These are phyloP conservation scores for Piromyces finnis DNA, from an alignment of 192 early-diverging fungal species.

Conservation along the genomic window DNA sequence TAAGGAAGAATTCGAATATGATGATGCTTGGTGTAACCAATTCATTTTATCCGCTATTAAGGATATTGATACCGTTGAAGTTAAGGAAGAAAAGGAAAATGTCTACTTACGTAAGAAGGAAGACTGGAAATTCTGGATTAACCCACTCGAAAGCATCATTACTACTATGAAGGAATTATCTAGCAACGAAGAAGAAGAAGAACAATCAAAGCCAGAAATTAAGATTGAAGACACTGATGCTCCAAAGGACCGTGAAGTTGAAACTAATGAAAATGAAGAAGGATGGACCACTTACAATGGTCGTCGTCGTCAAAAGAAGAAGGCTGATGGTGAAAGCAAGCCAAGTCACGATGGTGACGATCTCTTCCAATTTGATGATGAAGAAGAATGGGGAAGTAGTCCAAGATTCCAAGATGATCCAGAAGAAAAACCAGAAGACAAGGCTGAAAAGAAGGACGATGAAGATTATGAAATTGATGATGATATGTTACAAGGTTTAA, in stretches of 20 bases:
- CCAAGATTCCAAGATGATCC: slow-evolving; percentile 23
- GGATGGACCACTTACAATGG: background rate
- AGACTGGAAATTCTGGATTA: slow-evolving; percentile 1
- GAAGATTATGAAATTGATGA: slow-evolving; percentile 69
- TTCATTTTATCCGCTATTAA: slow-evolving; percentile 18
- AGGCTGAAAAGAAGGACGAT: slow-evolving; percentile 21
- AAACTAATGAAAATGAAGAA: background rate
- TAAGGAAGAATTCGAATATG: slow-evolving; percentile 19
- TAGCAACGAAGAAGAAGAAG: slow-evolving; percentile 8
- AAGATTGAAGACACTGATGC: background rate
- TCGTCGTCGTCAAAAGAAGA: background rate
- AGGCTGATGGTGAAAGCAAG: background rate
- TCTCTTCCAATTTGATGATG: slow-evolving; percentile 66
- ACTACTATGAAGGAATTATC: slow-evolving; percentile 3
- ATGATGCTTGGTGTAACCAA: slow-evolving; percentile 21
- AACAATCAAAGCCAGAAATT: background rate
- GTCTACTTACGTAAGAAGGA: background rate
- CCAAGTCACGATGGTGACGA: slow-evolving; percentile 39
- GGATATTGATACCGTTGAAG: slow-evolving; percentile 13
- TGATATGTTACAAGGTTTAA: slow-evolving; percentile 64
- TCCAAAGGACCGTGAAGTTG: background rate
- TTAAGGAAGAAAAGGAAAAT: background rate
- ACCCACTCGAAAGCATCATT: background rate
- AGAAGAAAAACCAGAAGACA: slow-evolving; percentile 7
- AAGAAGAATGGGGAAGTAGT: slow-evolving; percentile 37